Evolutionary conservation across 345 rosid species (phyloP).

Genomic region (Cardamine resedifolia): DNA sequence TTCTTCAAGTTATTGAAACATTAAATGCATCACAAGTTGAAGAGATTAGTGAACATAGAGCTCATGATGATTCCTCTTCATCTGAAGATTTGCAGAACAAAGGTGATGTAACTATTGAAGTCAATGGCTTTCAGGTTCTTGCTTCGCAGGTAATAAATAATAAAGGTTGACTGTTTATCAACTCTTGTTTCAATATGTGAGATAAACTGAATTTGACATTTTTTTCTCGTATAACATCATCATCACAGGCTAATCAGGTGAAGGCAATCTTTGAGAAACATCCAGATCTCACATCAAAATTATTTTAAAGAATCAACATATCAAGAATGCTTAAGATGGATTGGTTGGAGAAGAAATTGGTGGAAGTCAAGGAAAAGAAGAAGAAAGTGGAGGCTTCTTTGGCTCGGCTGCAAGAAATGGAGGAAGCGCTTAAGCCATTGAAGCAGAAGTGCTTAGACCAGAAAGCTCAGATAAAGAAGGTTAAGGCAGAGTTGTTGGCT

Average conservation of each 20-base stretch:
- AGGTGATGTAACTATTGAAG: no score
- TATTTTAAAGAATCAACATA: neutral
- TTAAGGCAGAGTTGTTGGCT: no score
- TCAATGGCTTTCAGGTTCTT: no score
- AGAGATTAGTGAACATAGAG: no score
- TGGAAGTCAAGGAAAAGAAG: neutral
- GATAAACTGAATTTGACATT: neutral
- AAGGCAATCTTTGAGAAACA: constrained; percentile 2
- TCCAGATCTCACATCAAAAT: neutral
- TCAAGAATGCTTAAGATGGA: neutral
- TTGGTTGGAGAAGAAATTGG: neutral
- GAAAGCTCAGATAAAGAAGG: no score
- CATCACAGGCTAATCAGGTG: neutral
- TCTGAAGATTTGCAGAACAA: no score
- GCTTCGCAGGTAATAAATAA: neutral
- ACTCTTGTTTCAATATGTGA: neutral
- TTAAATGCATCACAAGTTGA: no score
- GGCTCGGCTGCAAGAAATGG: no score
- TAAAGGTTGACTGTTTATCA: neutral
- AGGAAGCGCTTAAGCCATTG: no score
- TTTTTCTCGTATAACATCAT: neutral
- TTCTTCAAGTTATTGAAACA: no score
- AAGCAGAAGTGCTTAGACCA: no score
- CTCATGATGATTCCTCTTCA: no score
- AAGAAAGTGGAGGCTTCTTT: neutral